A percentile compares a stretch with the other conserved stretches of the same genome.
These are phyloP conservation scores for Hymenoscyphus fraxineus DNA, from an alignment of 2,329 filamentous ascomycete genomes.

Conservation along the genomic window DNA sequence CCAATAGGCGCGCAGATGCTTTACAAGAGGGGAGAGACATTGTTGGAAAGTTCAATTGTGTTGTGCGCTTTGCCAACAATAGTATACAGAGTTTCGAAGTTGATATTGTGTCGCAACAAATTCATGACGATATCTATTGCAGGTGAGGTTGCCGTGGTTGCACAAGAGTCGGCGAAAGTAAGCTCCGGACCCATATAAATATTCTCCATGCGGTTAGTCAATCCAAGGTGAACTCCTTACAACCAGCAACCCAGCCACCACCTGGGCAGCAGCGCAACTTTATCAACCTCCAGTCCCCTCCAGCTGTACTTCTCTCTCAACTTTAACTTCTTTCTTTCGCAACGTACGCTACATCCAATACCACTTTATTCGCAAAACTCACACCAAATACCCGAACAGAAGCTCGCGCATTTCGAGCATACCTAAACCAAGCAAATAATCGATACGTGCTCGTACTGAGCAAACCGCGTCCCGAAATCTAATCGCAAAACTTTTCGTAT, in stretches of 20 bases:
- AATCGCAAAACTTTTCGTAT: constrained; percentile 6
- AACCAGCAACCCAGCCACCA: neutral
- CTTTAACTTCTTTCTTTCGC: neutral
- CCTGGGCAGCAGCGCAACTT: neutral
- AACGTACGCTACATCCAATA: neutral
- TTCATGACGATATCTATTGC: neutral
- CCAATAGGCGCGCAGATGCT: constrained; percentile 13
- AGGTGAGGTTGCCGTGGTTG: too few species aligned
- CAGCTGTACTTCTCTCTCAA: neutral
- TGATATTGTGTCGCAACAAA: neutral
- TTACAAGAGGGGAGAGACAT: constrained; percentile 20
- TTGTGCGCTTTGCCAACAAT: neutral
- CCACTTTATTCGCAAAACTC: neutral
- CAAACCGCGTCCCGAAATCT: neutral
- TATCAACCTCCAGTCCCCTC: neutral
- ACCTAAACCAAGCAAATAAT: neutral
- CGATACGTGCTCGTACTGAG: neutral
- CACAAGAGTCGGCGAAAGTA: neutral
- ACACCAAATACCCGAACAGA: neutral
- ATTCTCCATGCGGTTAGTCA: neutral
- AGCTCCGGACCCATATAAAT: neutral
- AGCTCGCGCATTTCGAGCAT: neutral
- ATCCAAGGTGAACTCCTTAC: neutral
- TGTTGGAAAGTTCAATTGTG: neutral
- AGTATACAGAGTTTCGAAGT: neutral